Evolutionary conservation across 1,284 basidiomycete genomes (phyloP), one percentile per base, ranked within the genome.

Genomic region (Irpex sp.): DNA sequence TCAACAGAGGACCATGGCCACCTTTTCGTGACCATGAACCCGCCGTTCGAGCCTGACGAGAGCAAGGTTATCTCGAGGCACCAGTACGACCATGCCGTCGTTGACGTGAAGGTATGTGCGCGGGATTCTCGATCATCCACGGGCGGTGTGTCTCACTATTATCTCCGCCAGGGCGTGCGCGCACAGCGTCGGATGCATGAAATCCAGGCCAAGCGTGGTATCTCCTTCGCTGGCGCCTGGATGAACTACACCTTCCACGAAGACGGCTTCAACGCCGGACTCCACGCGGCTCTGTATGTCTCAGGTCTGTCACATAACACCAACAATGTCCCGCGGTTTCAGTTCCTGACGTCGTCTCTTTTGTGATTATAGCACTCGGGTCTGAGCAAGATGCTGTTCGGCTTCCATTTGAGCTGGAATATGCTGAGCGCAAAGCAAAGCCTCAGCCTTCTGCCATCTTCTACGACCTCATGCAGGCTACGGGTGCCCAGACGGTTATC

Each of bases 21-120:
- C n/a, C 54, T 56, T 7, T 56, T 56, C 26, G 54, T 56, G 26
- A 56, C 54, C 3, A 56, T 56, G 54, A 56, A 56, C 54, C 54
- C 54, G 8, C 54, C 54, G 8, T 56, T 11, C 9, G 54, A 56
- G 54, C 54, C 54, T 31, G 54, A 56, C 3, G 21, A 26, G 31
- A 56, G 54, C 54, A 56, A 56, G 19, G 54, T 56, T 6, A 56
- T 56, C 31, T 56, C 54, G 11, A 31, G 54, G 13, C 21, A 34
- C 11, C 54, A 56, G 54, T 56, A 56, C 7, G 54, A 56, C 34
- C 54, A 56, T 21, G 54, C 54, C 54, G 11, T 56, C 26, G 54
- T 56, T 31, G 54, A 56, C 26, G 54, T 56, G 9, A 31, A 56
- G 54, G 54, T 56, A 15, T 11, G 54, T 56, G 26, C 11, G 8